Evolutionary conservation across 1,139 yeast species (phyloP).

Genomic region (Trichomonascaceae sp.): DNA sequence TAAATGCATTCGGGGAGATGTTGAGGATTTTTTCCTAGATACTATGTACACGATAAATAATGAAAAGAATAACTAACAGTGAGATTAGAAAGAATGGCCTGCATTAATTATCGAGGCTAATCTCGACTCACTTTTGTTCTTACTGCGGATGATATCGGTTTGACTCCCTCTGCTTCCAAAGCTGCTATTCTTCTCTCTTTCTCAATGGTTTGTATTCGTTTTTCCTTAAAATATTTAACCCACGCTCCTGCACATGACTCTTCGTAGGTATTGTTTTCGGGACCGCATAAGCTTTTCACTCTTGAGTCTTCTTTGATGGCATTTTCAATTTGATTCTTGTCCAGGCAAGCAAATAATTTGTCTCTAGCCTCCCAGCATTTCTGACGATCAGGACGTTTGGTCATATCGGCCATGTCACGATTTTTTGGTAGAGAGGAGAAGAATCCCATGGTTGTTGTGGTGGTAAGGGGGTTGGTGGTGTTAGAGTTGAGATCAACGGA

Average conservation of each 20-base stretch:
- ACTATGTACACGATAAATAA: conserved; percentile 9
- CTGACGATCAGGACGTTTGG: conserved; percentile 45
- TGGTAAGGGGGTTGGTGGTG: not conserved
- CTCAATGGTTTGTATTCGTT: conserved; percentile 52
- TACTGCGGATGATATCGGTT: conserved; percentile 18
- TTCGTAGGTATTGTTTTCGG: conserved; percentile 43
- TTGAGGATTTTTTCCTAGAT: not conserved
- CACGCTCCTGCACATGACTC: conserved; percentile 58
- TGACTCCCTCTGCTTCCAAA: conserved; percentile 49
- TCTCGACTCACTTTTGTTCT: conserved; percentile 6
- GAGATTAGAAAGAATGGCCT: no score
- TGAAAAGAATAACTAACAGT: not conserved
- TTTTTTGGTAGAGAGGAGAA: conserved; percentile 10
- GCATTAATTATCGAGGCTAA: no score
- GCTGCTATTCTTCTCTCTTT: conserved; percentile 47
- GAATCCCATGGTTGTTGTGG: conserved; percentile 12
- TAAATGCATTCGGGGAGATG: no score
- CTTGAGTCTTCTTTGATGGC: conserved; percentile 28
- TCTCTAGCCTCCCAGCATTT: conserved; percentile 69
- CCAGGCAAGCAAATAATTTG: conserved; percentile 51
- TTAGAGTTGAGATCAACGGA: not conserved
- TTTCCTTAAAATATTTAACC: conserved; percentile 63
- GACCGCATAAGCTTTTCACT: conserved; percentile 37
- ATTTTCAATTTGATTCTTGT: conserved; percentile 46
- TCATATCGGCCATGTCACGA: conserved; percentile 30